Evolutionary conservation across 352 stramenopile genomes (phyloP), one percentile per base, ranked within the genome.

Genomic region (Phytophthora pseudosyringae): DNA sequence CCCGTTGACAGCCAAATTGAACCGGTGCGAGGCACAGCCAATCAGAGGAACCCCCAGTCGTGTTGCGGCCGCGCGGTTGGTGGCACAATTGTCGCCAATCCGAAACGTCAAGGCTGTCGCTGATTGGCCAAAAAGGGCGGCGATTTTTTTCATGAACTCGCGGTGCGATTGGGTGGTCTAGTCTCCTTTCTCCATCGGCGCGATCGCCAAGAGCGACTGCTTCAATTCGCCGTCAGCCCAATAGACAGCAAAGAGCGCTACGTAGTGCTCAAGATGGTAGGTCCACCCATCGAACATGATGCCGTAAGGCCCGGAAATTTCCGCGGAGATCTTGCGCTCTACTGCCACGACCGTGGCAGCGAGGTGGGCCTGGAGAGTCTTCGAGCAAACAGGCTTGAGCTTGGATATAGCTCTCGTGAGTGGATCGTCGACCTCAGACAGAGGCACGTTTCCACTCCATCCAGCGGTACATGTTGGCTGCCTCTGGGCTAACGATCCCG

Each of bases 1-100:
- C 13, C 16, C 10, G 41, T 61, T 57, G 3, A 57, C 51, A 32
- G 51, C 38, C 38, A 59, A 29, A 33, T 50, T 59, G 33, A 40
- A 50, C 21, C 51, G 26, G 31, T 51, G 26, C 6, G 29, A 38
- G 10, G 52, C 28, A 16, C 52, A 60, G 39, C 52, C 40, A 51
- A 60, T 44, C 39, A 60, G 40, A 36, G 51, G 51, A 16, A 43
- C 16, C 4, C 13, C 18, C 3, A 46, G 18, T 3, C 13, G 18
- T 38, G 18, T 56, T 18, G 49, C 49, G 26, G 21, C 13, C 10
- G 33, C 32, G 1, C 32, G 49, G 13, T 56, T 56, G 8, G 49
- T 56, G 0, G 49, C 7, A 36, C 18, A 56, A 46, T 38, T 56
- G 10, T 46, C 49, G 12, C 35, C 13, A 18, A 56, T 44, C 32